Percentiles rank a stretch among this genome's conserved stretches.
Conservation (phyloP, 257 asterid species). For the Leonotis leonurus region DNA sequence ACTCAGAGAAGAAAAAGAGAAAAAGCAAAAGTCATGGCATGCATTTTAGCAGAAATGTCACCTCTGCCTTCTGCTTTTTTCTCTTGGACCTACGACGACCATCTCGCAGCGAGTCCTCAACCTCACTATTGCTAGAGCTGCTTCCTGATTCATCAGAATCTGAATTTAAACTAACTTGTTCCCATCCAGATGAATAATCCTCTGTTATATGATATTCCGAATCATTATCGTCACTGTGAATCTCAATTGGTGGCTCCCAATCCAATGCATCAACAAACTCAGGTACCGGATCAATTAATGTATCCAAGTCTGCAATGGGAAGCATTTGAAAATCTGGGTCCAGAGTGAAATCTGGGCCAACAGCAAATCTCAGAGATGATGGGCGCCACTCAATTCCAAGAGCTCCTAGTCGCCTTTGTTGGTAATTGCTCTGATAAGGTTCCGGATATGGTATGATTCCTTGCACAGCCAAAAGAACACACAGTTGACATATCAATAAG, state of each 20-base stretch:
- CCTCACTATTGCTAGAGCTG: slow-evolving; percentile 60
- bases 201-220: slow-evolving; percentile 86
- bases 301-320: slow-evolving; percentile 77
- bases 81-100: slow-evolving; percentile 71
- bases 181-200: slow-evolving; percentile 82
- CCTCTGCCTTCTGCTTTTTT: slow-evolving; percentile 67
- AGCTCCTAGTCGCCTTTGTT: slow-evolving; percentile 78
- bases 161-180: slow-evolving; percentile 51
- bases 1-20: neutral
- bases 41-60: slow-evolving; percentile 14
- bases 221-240: slow-evolving; percentile 84
- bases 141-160: slow-evolving; percentile 52
- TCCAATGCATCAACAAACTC: slow-evolving; percentile 84
- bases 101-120: slow-evolving; percentile 48
- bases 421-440: slow-evolving; percentile 89
- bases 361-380: slow-evolving; percentile 71
- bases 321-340: slow-evolving; percentile 75
- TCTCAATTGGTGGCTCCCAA: slow-evolving; percentile 91
- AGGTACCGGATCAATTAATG: slow-evolving; percentile 76
- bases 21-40: slow-evolving; percentile 1
- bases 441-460: slow-evolving; percentile 94
- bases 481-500: slow-evolving; percentile 1
- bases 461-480: slow-evolving; percentile 23
- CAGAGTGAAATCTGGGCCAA: slow-evolving; percentile 75
- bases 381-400: slow-evolving; percentile 97